A percentile compares a stretch with the other conserved stretches of the same genome.
Evolutionary conservation across 345 rosid genomes (phyloP).

Genomic region (Cardamine chenopodiifolia): DNA sequence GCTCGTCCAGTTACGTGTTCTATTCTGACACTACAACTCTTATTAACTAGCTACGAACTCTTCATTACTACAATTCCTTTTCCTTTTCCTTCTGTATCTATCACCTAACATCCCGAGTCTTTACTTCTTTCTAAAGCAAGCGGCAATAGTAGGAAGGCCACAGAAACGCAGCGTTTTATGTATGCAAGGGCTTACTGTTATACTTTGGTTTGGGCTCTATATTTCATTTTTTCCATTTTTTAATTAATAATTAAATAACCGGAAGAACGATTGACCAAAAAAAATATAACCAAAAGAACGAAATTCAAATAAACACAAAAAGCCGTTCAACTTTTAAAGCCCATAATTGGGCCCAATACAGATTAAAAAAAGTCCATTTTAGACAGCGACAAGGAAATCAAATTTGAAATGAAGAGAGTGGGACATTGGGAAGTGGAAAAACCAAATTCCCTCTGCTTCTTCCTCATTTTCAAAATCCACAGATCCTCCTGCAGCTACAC

Average conservation of each 20-base stretch:
- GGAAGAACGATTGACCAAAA: too few species aligned
- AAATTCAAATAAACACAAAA: slow-evolving; percentile 10
- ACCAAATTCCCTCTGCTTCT: slow-evolving; percentile 37
- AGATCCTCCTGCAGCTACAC: slow-evolving; percentile 3
- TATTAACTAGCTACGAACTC: neutral
- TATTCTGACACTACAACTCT: slow-evolving; percentile 14
- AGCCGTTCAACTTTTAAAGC: neutral
- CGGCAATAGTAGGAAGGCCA: neutral
- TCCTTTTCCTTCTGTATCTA: neutral
- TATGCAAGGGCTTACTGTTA: neutral
- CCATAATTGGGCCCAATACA: slow-evolving; percentile 10
- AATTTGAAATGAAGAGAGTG: slow-evolving; percentile 37
- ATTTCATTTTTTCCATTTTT: neutral
- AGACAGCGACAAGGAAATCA: neutral
- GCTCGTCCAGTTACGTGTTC: slow-evolving; percentile 21
- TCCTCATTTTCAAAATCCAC: slow-evolving; percentile 28
- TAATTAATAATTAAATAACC: neutral
- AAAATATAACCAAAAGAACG: neutral
- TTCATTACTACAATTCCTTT: neutral
- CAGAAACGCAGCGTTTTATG: neutral
- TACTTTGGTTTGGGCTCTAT: neutral
- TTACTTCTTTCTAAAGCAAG: neutral
- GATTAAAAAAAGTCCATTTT: slow-evolving; percentile 1
- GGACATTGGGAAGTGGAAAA: slow-evolving; percentile 4
- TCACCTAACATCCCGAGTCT: neutral